Evolutionary conservation across 2,329 filamentous ascomycete genomes (phyloP), one percentile per base, ranked within the genome.

Genomic region (Zasmidium citrigriseum): DNA sequence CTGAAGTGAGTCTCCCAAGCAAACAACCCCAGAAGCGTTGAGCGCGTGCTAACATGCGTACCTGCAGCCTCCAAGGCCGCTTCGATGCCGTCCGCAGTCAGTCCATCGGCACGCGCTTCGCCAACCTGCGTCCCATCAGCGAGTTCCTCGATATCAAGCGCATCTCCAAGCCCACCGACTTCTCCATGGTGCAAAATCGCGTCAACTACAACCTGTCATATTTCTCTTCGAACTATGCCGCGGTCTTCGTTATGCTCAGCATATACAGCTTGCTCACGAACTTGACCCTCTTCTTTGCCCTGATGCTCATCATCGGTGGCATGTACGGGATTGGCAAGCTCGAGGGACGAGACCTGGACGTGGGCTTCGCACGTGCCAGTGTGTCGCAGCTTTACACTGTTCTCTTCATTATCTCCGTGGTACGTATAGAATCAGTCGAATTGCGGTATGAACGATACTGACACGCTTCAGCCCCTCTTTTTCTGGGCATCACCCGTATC

Each of bases 91-190:
- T 97, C 64, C 88, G 91, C 73, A 86, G 87, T 60, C 90, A 92
- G 67, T 89, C 90, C 29, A 75, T 98, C 61, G 85, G 85, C 59
- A 85, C 87, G 65, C 89, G 95, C 65, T 98, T 98, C 77, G 87
- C 93, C 76, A 98, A 97, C 79, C 84, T 99, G 72, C 89, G 88
- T 61, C 93, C 95, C 61, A 77, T 98, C 68, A 87, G 88, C 75
- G 95, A 99, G 78, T 99, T 99, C 79, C 84, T 97, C 76, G 93
- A 98, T 78, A 77, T 98, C 79, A 97, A 97, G 86, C 91, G 93
- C 68, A 71, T 99, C 57, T 96, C 91, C 66, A 99, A 98, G 81
- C 95, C 95, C 24, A 86, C 85, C 73, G 96, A 96, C 80, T 97
- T 98, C 71, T 81, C 81, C 66, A 93, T 97, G 77, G 86, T 91